Percentiles rank a stretch among this genome's conserved stretches.
Conservation (phyloP, 2,329 filamentous ascomycete species). For the Alternaria gansuensis region DNA sequence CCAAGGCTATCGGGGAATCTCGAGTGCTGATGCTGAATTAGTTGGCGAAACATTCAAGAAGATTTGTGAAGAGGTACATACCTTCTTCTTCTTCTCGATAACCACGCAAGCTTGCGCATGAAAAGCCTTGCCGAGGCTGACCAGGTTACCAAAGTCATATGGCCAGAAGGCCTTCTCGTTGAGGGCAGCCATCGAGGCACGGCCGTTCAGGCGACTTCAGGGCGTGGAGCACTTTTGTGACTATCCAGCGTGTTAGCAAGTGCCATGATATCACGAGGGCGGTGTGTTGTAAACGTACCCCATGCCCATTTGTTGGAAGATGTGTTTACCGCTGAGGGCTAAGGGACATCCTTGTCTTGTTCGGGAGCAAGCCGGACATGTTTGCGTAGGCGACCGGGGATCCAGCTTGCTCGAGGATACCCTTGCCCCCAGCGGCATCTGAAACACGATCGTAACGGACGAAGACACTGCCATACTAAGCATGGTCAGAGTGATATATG, state of each 20-base stretch:
- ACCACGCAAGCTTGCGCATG: neutral
- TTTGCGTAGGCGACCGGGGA: slow-evolving; percentile 35
- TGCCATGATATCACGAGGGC: neutral
- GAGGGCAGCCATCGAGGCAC: neutral
- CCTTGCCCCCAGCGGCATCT: slow-evolving; percentile 43
- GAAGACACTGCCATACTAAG: slow-evolving; percentile 33
- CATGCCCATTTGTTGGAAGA: neutral
- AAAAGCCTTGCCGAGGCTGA: neutral
- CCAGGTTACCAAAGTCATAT: neutral
- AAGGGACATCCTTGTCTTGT: neutral
- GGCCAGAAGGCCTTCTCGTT: neutral
- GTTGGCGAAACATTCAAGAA: neutral
- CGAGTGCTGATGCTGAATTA: neutral
- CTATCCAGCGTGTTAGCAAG: neutral
- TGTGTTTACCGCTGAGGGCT: neutral
- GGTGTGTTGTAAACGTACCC: neutral
- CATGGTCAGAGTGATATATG: slow-evolving; percentile 26
- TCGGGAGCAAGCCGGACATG: neutral
- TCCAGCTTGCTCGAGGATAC: slow-evolving; percentile 32
- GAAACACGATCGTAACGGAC: slow-evolving; percentile 53
- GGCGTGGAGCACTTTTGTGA: neutral
- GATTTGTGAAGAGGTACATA: neutral
- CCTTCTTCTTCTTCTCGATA: neutral
- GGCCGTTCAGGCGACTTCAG: neutral
- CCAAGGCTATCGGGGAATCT: neutral